These are phyloP conservation scores for Hypomyces perniciosus DNA, from an alignment of 2,329 filamentous ascomycete species.

Conservation along the genomic window DNA sequence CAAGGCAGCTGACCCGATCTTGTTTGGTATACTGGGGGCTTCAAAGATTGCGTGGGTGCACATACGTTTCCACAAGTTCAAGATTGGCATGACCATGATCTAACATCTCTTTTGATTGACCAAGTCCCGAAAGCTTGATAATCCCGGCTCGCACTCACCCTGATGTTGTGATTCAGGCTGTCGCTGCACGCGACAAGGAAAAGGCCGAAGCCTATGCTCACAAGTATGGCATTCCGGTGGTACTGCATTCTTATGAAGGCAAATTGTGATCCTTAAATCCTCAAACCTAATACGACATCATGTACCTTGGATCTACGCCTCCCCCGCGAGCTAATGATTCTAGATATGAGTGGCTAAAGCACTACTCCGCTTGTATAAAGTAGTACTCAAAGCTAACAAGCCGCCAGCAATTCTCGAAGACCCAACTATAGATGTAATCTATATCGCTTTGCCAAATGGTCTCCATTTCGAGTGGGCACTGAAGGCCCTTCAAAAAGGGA, in stretches of 20 bases:
- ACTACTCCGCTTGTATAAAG: too few species aligned
- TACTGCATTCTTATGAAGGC: background rate
- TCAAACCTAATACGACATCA: too few species aligned
- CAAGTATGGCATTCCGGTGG: background rate
- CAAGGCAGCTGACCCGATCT: background rate
- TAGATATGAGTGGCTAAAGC: too few species aligned
- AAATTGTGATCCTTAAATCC: background rate
- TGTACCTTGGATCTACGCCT: too few species aligned
- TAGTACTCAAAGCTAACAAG: slow-evolving; percentile 5
- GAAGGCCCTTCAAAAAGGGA: slow-evolving; percentile 38
- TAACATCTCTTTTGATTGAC: background rate
- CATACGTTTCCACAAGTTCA: background rate
- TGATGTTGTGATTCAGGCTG: background rate
- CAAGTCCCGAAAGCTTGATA: background rate
- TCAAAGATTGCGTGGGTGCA: background rate
- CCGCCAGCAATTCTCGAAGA: slow-evolving; percentile 24
- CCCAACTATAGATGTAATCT: slow-evolving; percentile 39
- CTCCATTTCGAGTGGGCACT: slow-evolving; percentile 41
- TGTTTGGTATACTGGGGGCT: background rate
- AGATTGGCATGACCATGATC: background rate
- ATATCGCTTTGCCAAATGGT: slow-evolving; percentile 41
- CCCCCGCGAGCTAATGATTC: too few species aligned
- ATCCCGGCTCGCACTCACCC: background rate
- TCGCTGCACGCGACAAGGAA: background rate
- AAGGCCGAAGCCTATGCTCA: background rate